Base-by-base conservation (phyloP, 352 stramenopile genomes). In the Phytophthora europaea region DNA sequence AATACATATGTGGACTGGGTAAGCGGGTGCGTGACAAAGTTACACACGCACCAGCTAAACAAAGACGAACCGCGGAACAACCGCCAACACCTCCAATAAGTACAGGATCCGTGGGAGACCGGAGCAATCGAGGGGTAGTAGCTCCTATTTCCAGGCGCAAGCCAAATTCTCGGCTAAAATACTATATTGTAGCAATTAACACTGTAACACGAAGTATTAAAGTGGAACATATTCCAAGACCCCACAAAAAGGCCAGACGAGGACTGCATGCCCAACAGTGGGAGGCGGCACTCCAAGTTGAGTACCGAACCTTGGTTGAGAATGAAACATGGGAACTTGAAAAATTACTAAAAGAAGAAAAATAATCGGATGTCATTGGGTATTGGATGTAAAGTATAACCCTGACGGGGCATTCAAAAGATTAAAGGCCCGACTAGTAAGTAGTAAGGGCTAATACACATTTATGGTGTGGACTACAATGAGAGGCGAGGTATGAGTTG, bases 361-460 rank as follows among this genome's bases (percentile, higher is more conserved):
- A n/a, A n/a, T n/a, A n/a, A n/a, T n/a, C n/a, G n/a, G n/a, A n/a
- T n/a, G n/a, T n/a, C n/a, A n/a, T n/a, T n/a, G n/a, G n/a, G n/a
- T n/a, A n/a, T 40, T 40, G 12, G 58, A 65, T 18, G 28, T 48
- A 6, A 56, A 55, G 28, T 54, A 65, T 47, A 45, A 64, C 28
- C 22, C 43, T 15, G 34, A 40, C 15, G 34, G 34, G 34, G 3
- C 18, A 9, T 12, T 58, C 36, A 33, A 57, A 0, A 38, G 20
- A 13, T 66, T 57, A 58, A 51, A 58, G 16, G 47, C 47, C 18
- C 48, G 47, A 7, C 26, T 58, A 26, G 60, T 48, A 36, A n/a
- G n/a, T n/a, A n/a, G n/a, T n/a, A n/a, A n/a, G n/a, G n/a, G n/a
- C n/a, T n/a, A n/a, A n/a, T n/a, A n/a, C n/a, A n/a, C n/a, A 66